These are phyloP conservation scores for Cordyceps sp. DNA, from an alignment of 2,329 filamentous ascomycete species.

Conservation along the genomic window DNA sequence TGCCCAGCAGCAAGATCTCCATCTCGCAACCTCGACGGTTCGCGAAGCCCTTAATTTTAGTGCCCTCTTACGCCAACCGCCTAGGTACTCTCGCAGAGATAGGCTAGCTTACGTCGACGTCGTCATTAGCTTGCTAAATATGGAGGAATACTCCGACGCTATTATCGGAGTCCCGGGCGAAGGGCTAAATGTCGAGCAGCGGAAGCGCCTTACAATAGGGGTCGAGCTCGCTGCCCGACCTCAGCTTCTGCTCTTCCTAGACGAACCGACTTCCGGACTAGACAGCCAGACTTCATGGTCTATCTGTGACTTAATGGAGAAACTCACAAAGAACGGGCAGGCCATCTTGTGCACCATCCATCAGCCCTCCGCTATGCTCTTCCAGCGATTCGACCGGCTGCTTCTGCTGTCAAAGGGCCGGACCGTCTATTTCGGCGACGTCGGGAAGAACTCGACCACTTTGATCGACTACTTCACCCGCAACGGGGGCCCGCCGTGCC, in stretches of 20 bases:
- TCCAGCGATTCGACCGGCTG: constrained; percentile 76
- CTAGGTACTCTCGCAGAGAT: constrained; percentile 50
- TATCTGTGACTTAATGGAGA: constrained; percentile 75
- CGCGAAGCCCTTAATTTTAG: constrained; percentile 79
- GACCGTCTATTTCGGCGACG: constrained; percentile 70
- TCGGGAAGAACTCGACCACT: constrained; percentile 52
- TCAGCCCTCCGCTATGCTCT: constrained; percentile 89
- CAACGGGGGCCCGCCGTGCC: constrained; percentile 50
- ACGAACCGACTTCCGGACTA: constrained; percentile 88
- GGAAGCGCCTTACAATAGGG: constrained; percentile 74
- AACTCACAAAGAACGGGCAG: constrained; percentile 75
- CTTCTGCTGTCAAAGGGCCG: constrained; percentile 64
- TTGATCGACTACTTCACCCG: constrained; percentile 63
- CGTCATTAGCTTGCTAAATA: constrained; percentile 78
- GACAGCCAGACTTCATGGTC: constrained; percentile 91
- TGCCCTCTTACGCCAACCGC: constrained; percentile 70
- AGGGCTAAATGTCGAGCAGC: constrained; percentile 58
- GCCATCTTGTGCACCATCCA: constrained; percentile 96
- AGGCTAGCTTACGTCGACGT: constrained; percentile 81
- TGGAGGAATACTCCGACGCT: constrained; percentile 80
- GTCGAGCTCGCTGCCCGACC: constrained; percentile 94
- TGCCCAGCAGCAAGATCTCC: constrained; percentile 84
- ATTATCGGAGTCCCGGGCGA: constrained; percentile 82
- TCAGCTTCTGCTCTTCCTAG: constrained; percentile 74
- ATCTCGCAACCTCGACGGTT: constrained; percentile 69